A percentile compares a stretch with the other conserved stretches of the same genome.
Conservation (phyloP, 768 basidiomycete genomes). For the Suillus brevipes region DNA sequence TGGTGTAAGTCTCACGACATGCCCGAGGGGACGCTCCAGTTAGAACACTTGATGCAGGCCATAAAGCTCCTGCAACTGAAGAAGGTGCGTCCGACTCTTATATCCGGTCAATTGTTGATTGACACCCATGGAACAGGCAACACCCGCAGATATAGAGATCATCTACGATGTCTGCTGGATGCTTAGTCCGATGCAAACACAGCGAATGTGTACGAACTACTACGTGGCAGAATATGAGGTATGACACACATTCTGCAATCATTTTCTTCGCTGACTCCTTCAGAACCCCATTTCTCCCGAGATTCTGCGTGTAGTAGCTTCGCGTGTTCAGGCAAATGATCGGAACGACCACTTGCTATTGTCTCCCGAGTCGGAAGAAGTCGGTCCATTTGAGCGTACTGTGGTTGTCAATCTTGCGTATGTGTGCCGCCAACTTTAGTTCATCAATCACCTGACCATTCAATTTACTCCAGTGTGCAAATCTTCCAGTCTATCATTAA, state of each 20-base stretch:
- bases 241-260: constrained; percentile 9
- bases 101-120: constrained; percentile 12
- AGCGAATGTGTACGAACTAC: constrained; percentile 98
- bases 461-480: constrained; percentile 36
- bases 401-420: constrained; percentile 32
- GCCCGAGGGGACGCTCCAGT: constrained; percentile 96
- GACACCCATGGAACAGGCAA: constrained; percentile 54
- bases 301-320: constrained; percentile 94
- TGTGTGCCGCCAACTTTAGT: not conserved
- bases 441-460: not conserved
- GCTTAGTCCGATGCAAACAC: constrained; percentile 98
- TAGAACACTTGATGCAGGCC: constrained; percentile 99
- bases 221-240: constrained; percentile 99
- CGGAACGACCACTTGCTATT: constrained; percentile 95
- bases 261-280: constrained; percentile 8
- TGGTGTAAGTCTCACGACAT: constrained; percentile 99
- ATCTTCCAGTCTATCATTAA: constrained; percentile 52
- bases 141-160: constrained; percentile 94
- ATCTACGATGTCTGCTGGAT: constrained; percentile 99
- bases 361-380: constrained; percentile 95
- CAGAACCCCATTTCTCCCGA: constrained; percentile 97
- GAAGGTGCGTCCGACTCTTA: constrained; percentile 57
- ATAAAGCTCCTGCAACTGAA: constrained; percentile 97
- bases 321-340: constrained; percentile 93
- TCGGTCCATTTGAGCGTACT: constrained; percentile 85